A percentile compares a stretch with the other conserved stretches of the same genome.
phyloP scores from a whole-genome alignment of 208 protist species.

The Acanthamoeba healyi region DNA sequence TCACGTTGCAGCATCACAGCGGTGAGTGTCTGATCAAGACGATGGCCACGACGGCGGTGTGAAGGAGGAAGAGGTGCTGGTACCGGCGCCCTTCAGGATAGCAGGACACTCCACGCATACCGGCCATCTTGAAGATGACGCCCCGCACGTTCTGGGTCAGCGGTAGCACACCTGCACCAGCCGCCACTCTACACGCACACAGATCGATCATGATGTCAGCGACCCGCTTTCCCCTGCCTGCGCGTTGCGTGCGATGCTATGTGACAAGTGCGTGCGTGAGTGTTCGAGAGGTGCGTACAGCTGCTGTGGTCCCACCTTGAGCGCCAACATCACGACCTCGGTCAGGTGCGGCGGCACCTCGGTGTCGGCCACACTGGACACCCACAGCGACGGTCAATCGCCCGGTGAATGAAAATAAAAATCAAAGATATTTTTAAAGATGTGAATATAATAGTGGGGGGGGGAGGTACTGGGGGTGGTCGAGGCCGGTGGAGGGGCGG shows the following conservation, averaged over 20 bases:
- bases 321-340: background rate
- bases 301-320: conserved; percentile 1
- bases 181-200: conserved; percentile 27
- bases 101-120: conserved; percentile 28
- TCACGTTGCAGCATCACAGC: background rate
- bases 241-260: background rate
- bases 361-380: background rate
- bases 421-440: background rate
- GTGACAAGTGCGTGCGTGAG: background rate
- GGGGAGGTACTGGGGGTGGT: conserved; percentile 2
- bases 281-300: background rate
- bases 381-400: background rate
- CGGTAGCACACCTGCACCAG: conserved; percentile 13
- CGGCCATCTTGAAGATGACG: conserved; percentile 26
- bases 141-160: conserved; percentile 71
- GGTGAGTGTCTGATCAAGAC: background rate
- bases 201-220: background rate
- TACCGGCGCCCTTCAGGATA: conserved; percentile 15
- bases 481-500: background rate
- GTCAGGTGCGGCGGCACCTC: conserved; percentile 11
- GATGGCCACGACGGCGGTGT: background rate
- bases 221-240: background rate
- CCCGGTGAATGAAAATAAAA: background rate
- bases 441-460: background rate
- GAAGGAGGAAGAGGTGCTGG: background rate